These are phyloP conservation scores for Microdochium trichocladiopsis DNA, from an alignment of 2,329 filamentous ascomycete genomes.

Conservation along the genomic window DNA sequence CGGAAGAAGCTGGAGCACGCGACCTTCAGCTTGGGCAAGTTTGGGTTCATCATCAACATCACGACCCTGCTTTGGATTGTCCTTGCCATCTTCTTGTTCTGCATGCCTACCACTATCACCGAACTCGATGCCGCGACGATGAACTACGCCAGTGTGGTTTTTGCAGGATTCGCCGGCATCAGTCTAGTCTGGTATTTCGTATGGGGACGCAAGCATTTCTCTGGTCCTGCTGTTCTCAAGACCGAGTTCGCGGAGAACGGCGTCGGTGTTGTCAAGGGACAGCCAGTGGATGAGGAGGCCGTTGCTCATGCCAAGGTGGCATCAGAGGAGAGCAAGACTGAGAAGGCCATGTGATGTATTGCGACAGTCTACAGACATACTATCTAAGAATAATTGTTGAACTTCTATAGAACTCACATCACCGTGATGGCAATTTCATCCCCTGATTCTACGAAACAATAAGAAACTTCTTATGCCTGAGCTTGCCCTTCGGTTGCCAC, in stretches of 20 bases:
- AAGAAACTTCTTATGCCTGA: not conserved
- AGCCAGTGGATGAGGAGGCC: constrained; percentile 4
- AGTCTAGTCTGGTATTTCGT: constrained; percentile 57
- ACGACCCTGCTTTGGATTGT: constrained; percentile 64
- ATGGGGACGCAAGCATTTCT: constrained; percentile 57
- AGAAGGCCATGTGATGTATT: not conserved
- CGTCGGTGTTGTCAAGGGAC: constrained; percentile 13
- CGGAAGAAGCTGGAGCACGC: constrained; percentile 60
- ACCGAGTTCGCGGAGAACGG: constrained; percentile 10
- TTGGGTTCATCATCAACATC: constrained; percentile 62
- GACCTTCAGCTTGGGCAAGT: constrained; percentile 59
- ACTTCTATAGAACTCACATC: not conserved
- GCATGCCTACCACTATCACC: constrained; percentile 61
- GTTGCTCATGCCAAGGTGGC: not conserved
- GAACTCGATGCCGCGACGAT: constrained; percentile 45
- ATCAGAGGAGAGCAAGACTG: not conserved
- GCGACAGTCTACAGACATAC: not conserved
- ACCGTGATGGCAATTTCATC: no score
- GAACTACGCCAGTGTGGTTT: constrained; percentile 63
- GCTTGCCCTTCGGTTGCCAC: not conserved
- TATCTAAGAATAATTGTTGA: not conserved
- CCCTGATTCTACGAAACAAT: no score
- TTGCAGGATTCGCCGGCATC: constrained; percentile 53
- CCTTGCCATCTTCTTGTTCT: constrained; percentile 66
- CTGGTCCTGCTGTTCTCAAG: constrained; percentile 40